Conservation (phyloP, 2,329 filamentous ascomycete genomes). For the Aspergillus persii region DNA sequence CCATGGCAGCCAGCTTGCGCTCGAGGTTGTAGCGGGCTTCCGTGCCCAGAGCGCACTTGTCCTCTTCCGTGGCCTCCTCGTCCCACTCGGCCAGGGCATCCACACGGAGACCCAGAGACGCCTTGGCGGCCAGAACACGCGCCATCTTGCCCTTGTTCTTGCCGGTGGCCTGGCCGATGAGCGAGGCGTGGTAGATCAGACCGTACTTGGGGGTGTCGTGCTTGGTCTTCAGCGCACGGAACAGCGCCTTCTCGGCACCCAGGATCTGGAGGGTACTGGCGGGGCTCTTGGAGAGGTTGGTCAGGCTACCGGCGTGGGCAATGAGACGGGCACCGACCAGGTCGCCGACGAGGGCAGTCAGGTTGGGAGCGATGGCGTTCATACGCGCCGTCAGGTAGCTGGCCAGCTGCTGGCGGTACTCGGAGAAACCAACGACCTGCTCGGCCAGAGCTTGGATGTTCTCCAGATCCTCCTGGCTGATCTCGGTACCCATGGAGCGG, state of each 20-base stretch:
- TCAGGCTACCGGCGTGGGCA: slow-evolving; percentile 87
- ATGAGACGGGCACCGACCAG: slow-evolving; percentile 93
- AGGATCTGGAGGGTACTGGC: slow-evolving; percentile 97
- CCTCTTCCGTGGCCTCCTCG: slow-evolving; percentile 79
- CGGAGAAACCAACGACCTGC: slow-evolving; percentile 87
- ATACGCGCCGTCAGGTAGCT: slow-evolving; percentile 90
- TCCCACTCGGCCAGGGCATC: slow-evolving; percentile 83
- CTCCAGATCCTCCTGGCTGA: slow-evolving; percentile 84
- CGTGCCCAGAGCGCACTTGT: slow-evolving; percentile 77
- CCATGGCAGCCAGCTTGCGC: slow-evolving; percentile 58
- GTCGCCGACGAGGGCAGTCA: slow-evolving; percentile 89
- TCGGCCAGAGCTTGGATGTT: slow-evolving; percentile 91
- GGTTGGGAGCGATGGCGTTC: slow-evolving; percentile 93
- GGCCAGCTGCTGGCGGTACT: slow-evolving; percentile 84
- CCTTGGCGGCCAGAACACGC: slow-evolving; percentile 90
- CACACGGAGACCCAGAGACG: slow-evolving; percentile 86
- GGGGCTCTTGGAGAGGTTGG: slow-evolving; percentile 92
- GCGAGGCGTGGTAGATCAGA: slow-evolving; percentile 85
- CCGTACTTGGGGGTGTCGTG: slow-evolving; percentile 99
- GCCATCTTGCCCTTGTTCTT: slow-evolving; percentile 99
- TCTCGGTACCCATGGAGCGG: slow-evolving; percentile 98
- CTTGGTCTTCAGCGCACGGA: slow-evolving; percentile 98
- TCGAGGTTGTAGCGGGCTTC: slow-evolving; percentile 50
- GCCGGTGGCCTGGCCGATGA: slow-evolving; percentile 94
- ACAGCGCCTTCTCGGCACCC: slow-evolving; percentile 96